A percentile compares a stretch with the other conserved stretches of the same genome.
These are phyloP conservation scores for Agroathelia rolfsii DNA, from an alignment of 1,284 basidiomycete genomes.

Conservation along the genomic window DNA sequence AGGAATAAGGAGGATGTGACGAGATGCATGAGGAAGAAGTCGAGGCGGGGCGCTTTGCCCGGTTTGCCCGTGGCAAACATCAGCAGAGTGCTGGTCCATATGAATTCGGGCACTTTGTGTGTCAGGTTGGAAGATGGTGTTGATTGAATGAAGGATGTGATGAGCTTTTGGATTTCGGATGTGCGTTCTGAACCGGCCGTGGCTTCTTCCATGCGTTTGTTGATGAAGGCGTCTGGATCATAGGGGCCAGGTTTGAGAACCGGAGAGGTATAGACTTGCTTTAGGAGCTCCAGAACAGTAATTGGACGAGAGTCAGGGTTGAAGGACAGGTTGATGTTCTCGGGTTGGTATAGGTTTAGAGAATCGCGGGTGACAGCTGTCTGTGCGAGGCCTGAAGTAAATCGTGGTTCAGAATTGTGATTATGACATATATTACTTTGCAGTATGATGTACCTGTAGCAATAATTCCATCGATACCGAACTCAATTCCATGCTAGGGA, in stretches of 20 bases:
- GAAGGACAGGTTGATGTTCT: background rate
- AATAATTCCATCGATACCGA: constrained; percentile 42
- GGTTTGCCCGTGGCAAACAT: constrained; percentile 40
- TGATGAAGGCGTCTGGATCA: constrained; percentile 32
- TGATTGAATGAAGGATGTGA: constrained; percentile 37
- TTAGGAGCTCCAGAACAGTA: constrained; percentile 39
- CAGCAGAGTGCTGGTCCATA: constrained; percentile 42
- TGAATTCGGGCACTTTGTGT: constrained; percentile 42
- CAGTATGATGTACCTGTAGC: constrained; percentile 32
- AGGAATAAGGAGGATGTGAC: constrained; percentile 56
- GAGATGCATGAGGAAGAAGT: constrained; percentile 69
- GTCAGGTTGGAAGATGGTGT: constrained; percentile 28
- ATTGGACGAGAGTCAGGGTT: constrained; percentile 15
- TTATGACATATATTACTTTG: background rate
- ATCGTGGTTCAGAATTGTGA: background rate
- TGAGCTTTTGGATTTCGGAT: constrained; percentile 38
- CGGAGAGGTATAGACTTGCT: constrained; percentile 43
- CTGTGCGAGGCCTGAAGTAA: constrained; percentile 38
- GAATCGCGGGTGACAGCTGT: constrained; percentile 34
- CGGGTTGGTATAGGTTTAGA: constrained; percentile 15
- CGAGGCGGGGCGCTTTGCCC: constrained; percentile 42
- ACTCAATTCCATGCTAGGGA: constrained; percentile 52
- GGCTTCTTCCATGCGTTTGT: constrained; percentile 25
- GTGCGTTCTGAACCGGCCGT: constrained; percentile 30
- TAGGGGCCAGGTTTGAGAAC: constrained; percentile 44